Evolutionary conservation across 371 early-diverging fungal species (phyloP).

Genomic region (Mortierella sp.): DNA sequence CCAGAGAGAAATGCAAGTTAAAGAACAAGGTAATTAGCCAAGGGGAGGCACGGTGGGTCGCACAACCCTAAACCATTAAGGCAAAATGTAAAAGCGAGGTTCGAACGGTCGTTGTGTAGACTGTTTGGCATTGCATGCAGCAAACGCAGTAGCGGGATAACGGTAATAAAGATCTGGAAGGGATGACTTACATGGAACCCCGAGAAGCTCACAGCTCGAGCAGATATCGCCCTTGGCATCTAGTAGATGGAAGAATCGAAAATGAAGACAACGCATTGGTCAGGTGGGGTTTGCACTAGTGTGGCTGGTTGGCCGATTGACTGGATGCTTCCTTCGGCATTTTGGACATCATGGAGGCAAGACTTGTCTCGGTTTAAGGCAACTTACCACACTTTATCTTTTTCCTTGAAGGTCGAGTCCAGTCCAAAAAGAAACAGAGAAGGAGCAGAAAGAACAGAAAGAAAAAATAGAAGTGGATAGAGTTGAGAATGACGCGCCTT

Average conservation of each 20-base stretch:
- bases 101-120: background rate
- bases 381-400: conserved; percentile 58
- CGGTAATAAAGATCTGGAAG: background rate
- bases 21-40: background rate
- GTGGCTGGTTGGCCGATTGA: background rate
- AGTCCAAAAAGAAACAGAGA: background rate
- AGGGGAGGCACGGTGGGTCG: too few species aligned
- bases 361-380: background rate
- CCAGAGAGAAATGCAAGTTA: background rate
- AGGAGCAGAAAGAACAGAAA: background rate
- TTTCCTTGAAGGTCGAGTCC: conserved; percentile 32
- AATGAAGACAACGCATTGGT: background rate
- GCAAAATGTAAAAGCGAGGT: background rate
- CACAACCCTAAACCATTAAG: too few species aligned
- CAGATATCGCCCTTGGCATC: conserved; percentile 54
- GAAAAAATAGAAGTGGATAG: background rate
- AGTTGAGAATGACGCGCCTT: background rate
- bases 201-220: conserved; percentile 50
- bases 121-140: background rate
- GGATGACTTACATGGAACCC: conserved; percentile 41
- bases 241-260: conserved; percentile 2
- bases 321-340: background rate
- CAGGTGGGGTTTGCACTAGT: background rate
- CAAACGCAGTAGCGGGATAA: background rate
- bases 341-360: background rate